Evolutionary conservation across 2,329 filamentous ascomycete species (phyloP).

Genomic region (Knufia fluminis): DNA sequence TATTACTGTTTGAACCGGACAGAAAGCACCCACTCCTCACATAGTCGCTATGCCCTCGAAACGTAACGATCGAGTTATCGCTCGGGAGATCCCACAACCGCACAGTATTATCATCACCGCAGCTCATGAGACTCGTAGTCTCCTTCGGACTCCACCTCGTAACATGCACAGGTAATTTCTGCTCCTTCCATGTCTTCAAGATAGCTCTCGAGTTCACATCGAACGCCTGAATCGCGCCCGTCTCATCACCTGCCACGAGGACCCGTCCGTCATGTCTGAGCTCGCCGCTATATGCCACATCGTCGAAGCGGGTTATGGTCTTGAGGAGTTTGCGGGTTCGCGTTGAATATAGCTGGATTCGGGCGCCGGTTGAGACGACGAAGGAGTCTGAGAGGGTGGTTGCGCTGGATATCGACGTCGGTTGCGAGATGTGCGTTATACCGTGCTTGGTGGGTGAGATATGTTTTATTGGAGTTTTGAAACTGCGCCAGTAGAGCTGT

Average conservation of each 20-base stretch:
- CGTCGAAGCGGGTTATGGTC: slow-evolving; percentile 87
- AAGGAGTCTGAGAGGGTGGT: slow-evolving; percentile 58
- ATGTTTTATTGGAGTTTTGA: slow-evolving; percentile 83
- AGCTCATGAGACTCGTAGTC: slow-evolving; percentile 76
- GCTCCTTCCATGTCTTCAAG: slow-evolving; percentile 86
- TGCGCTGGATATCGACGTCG: slow-evolving; percentile 42
- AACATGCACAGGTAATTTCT: slow-evolving; percentile 88
- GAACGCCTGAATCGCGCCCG: slow-evolving; percentile 88
- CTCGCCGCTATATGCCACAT: slow-evolving; percentile 81
- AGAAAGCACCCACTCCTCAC: slow-evolving; percentile 82
- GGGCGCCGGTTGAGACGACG: slow-evolving; percentile 86
- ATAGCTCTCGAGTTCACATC: slow-evolving; percentile 84
- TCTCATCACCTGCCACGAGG: slow-evolving; percentile 82
- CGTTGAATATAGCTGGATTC: slow-evolving; percentile 88
- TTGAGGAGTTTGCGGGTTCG: slow-evolving; percentile 86
- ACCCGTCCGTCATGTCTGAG: slow-evolving; percentile 82
- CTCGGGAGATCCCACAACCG: slow-evolving; percentile 87
- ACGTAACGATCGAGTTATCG: slow-evolving; percentile 64
- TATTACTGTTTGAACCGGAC: slow-evolving; percentile 58
- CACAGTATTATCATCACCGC: slow-evolving; percentile 86
- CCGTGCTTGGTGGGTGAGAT: slow-evolving; percentile 84
- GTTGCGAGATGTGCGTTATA: slow-evolving; percentile 81
- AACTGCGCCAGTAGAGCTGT: slow-evolving; percentile 92
- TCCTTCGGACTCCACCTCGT: slow-evolving; percentile 87
- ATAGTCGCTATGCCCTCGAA: slow-evolving; percentile 84